Conservation (phyloP, 192 early-diverging fungal species). For the Entomortierella lignicola region DNA sequence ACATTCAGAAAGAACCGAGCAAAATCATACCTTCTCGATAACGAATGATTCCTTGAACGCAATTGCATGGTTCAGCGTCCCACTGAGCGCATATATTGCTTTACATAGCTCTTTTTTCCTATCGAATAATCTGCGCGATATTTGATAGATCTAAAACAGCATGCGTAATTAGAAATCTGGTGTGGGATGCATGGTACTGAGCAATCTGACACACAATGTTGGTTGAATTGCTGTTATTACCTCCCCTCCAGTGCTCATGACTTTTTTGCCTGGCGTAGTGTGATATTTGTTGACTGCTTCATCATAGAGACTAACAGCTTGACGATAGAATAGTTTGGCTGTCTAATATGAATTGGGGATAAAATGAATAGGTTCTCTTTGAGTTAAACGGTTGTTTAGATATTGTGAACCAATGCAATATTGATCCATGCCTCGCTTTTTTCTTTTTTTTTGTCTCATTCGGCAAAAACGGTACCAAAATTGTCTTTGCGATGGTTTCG, state of each 20-base stretch:
- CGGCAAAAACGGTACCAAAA: slow-evolving; percentile 15
- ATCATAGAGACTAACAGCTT: slow-evolving; percentile 34
- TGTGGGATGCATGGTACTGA: too few relatives aligned
- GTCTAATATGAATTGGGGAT: slow-evolving; percentile 12
- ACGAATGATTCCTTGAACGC: slow-evolving; percentile 39
- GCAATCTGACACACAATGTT: too few relatives aligned
- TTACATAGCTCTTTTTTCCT: slow-evolving; percentile 44
- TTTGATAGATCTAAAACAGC: background rate
- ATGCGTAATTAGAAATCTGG: too few relatives aligned
- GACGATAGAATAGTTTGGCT: slow-evolving; percentile 45
- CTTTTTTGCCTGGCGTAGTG: slow-evolving; percentile 32
- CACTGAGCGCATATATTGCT: slow-evolving; percentile 38
- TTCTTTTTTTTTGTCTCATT: too few relatives aligned
- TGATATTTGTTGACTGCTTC: slow-evolving; percentile 32
- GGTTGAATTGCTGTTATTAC: too few relatives aligned
- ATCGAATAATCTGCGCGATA: slow-evolving; percentile 24
- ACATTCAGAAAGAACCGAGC: too few relatives aligned
- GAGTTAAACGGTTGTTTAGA: slow-evolving; percentile 7
- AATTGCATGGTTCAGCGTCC: slow-evolving; percentile 40
- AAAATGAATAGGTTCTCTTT: background rate
- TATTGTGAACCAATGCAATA: background rate
- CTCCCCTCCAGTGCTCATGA: slow-evolving; percentile 23
- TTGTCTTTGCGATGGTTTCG: slow-evolving; percentile 27
- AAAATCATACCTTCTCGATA: slow-evolving; percentile 36
- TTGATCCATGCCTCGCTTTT: background rate